Base-by-base conservation (phyloP, 768 basidiomycete species). In the Mycena pura region DNA sequence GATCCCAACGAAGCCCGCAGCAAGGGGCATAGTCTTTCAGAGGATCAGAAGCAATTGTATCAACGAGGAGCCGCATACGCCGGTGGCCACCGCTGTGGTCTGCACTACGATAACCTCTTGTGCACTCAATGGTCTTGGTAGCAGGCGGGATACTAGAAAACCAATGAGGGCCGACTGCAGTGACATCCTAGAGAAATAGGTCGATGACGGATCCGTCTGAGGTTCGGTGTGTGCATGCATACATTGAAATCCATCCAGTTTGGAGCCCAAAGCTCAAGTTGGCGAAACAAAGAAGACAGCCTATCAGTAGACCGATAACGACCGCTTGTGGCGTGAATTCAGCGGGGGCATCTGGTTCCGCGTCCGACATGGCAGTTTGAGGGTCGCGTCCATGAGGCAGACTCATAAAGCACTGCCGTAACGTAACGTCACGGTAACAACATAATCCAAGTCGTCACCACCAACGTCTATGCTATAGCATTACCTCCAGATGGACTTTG, bases 81-180 rank as follows among this genome's bases (percentile, higher is more conserved):
- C 96, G 2, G 95, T 98, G 1, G 96, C 96, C 2, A 96, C 95
- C 0, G 96, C 95, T 0, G 93, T 96, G 0, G 96, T 97, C 72
- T 99, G 96, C 3, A 97, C 83, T 0, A 99, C 92, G 19, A 97
- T 90, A 59, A 96, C 90, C 73, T 98, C 94, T 75, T 95, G 93
- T 0, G 95, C 89, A n/a, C 88, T 89, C 29, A 96, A 83, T 0
- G 90, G 90, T 3, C 75, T 80, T 1, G 88, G 87, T 6, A 95
- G 79, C 64, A 92, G 77, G 52, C 86, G 82, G 57, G 95, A 95
- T 46, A 96, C 70, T 5, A 96, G 86, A 72, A 90, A 97, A 5
- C 95, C 96, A 31, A 99, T 89, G 32, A 99, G 82, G 11, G 96
- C 93, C 0, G 95, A 96, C 70, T 98, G 95, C 25, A 96, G 84